A percentile compares a stretch with the other conserved stretches of the same genome.
Evolutionary conservation across 257 asterid species (phyloP).

Genomic region (Gentiana macrophylla): DNA sequence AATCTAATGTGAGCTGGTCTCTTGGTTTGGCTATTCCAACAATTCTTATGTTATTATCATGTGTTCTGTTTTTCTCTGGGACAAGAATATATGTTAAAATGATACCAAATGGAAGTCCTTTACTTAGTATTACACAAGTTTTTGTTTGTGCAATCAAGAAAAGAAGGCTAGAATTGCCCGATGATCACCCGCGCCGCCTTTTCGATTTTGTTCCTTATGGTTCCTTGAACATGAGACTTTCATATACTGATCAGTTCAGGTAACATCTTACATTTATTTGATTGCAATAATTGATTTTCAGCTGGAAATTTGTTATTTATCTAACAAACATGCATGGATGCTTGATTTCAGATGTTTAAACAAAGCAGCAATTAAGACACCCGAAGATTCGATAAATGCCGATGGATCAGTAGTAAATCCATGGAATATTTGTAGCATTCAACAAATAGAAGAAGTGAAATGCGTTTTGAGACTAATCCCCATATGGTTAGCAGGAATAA

Average conservation of each 20-base stretch:
- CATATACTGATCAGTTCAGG: constrained; percentile 24
- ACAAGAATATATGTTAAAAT: constrained; percentile 17
- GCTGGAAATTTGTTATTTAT: too few relatives aligned
- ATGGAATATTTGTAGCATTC: constrained; percentile 26
- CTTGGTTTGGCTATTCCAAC: constrained; percentile 20
- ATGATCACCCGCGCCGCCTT: constrained; percentile 10
- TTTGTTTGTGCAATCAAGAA: constrained; percentile 16
- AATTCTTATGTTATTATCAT: constrained; percentile 17
- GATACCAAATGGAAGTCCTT: constrained; percentile 23
- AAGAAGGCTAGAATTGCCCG: constrained; percentile 13
- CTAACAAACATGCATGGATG: too few relatives aligned
- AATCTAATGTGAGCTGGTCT: constrained; percentile 17
- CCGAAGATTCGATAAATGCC: constrained; percentile 14
- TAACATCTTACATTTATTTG: neutral
- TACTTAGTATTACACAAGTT: constrained; percentile 21
- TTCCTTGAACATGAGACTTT: constrained; percentile 15
- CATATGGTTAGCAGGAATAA: constrained; percentile 17
- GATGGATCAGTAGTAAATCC: constrained; percentile 19
- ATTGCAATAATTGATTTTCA: too few relatives aligned
- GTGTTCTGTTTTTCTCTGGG: constrained; percentile 18
- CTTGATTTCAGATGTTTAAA: constrained; percentile 14
- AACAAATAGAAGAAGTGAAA: constrained; percentile 31
- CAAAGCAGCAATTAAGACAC: constrained; percentile 21
- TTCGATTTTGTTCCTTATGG: constrained; percentile 7
- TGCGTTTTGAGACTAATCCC: constrained; percentile 20